These are phyloP conservation scores for Carpinus viminea DNA, from an alignment of 306 rosid genomes.

Conservation along the genomic window DNA sequence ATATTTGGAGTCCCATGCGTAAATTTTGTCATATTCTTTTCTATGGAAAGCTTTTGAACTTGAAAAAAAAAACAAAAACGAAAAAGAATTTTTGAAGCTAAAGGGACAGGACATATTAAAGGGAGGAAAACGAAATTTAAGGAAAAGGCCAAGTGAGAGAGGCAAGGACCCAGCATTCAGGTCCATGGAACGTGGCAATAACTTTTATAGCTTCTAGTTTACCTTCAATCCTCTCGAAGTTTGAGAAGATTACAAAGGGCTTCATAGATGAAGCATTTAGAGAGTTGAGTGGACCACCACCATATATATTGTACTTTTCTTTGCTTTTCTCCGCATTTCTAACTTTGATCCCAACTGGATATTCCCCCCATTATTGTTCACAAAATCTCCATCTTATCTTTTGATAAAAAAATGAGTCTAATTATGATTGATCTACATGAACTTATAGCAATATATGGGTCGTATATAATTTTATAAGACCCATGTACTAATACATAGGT, in stretches of 20 bases:
- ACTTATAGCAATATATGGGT: no score
- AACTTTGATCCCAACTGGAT: conserved; percentile 48
- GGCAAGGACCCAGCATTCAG: no score
- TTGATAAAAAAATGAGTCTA: no score
- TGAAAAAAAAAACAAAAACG: background rate
- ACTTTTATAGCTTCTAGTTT: background rate
- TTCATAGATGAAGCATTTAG: conserved; percentile 8
- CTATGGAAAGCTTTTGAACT: background rate
- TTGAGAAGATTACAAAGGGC: conserved; percentile 25
- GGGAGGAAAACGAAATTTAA: background rate
- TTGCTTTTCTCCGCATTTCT: conserved; percentile 44
- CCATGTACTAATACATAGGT: no score
- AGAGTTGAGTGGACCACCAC: conserved; percentile 42
- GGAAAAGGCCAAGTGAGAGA: background rate
- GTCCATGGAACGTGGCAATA: no score
- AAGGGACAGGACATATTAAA: no score
- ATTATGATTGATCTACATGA: no score
- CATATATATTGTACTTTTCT: conserved; percentile 27
- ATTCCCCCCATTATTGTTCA: conserved; percentile 45
- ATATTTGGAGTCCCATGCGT: no score
- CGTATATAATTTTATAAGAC: no score
- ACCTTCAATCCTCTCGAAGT: background rate
- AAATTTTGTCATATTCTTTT: no score
- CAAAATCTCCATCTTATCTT: background rate
- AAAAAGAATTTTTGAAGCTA: background rate